Evolutionary conservation across 177 flowering plant genomes (phyloP).

Genomic region (Telopea speciosissima): DNA sequence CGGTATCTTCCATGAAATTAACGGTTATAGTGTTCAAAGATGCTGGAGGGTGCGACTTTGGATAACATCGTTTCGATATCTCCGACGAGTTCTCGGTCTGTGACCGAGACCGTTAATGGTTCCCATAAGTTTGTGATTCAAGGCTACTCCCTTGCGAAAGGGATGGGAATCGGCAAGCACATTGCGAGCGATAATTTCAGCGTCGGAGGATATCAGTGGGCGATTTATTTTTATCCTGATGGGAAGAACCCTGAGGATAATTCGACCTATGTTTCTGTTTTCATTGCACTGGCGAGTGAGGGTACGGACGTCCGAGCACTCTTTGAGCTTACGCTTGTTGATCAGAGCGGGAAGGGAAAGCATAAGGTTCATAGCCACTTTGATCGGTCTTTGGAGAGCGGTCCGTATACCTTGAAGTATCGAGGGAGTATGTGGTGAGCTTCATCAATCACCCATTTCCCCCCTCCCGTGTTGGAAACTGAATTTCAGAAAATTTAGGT

Average conservation of each 20-base stretch:
- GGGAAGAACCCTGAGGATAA: constrained; percentile 74
- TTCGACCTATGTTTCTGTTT: constrained; percentile 60
- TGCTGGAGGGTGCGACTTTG: constrained; percentile 4
- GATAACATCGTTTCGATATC: constrained; percentile 7
- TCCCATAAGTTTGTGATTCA: constrained; percentile 58
- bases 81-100: constrained; percentile 27
- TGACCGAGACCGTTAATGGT: constrained; percentile 64
- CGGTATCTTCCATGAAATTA: constrained; percentile 9
- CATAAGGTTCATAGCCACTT: constrained; percentile 78
- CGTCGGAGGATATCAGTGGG: constrained; percentile 71
- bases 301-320: constrained; percentile 72
- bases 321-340: constrained; percentile 64
- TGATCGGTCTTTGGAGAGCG: constrained; percentile 67
- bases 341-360: constrained; percentile 70
- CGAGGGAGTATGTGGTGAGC: constrained; percentile 83
- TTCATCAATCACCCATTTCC: background rate
- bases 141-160: constrained; percentile 69
- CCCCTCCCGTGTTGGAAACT: too few species aligned
- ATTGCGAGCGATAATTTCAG: constrained; percentile 58
- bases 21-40: constrained; percentile 1
- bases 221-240: constrained; percentile 78
- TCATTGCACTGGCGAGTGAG: constrained; percentile 69
- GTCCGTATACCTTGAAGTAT: constrained; percentile 77
- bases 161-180: constrained; percentile 71
- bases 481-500: background rate